phyloP scores from a whole-genome alignment of 2,329 filamentous ascomycete genomes.

The Trichophyton schoenleinii region DNA sequence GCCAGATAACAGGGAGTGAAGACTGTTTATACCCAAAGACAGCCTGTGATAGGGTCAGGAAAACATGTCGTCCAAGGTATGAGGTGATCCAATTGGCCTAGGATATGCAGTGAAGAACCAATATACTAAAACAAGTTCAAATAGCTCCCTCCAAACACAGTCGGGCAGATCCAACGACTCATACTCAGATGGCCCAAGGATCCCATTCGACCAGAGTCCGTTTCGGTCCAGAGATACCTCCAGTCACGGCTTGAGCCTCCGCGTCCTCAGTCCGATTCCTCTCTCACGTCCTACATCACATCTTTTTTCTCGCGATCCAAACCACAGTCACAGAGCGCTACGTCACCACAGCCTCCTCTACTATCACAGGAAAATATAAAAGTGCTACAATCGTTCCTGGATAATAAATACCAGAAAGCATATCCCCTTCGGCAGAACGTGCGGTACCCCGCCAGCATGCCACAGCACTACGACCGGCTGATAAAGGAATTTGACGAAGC shows the following conservation, averaged over 20 bases:
- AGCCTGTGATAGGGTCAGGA: neutral
- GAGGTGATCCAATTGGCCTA: neutral
- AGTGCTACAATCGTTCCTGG: constrained; percentile 48
- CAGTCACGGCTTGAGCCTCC: constrained; percentile 21
- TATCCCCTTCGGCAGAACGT: constrained; percentile 38
- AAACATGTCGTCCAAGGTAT: neutral
- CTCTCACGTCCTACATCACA: constrained; percentile 8
- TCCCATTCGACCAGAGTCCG: constrained; percentile 32
- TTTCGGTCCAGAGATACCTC: constrained; percentile 34
- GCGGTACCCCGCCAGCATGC: constrained; percentile 39
- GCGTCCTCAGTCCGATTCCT: constrained; percentile 6
- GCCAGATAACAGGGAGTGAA: neutral
- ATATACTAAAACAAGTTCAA: neutral
- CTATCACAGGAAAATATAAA: constrained; percentile 34
- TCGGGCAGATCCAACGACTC: constrained; percentile 30
- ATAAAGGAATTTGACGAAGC: constrained; percentile 42
- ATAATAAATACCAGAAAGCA: constrained; percentile 43
- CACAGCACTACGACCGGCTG: constrained; percentile 42
- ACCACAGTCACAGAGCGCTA: constrained; percentile 5
- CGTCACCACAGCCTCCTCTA: constrained; percentile 7
- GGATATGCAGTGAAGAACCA: neutral
- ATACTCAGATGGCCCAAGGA: constrained; percentile 35
- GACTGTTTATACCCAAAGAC: neutral
- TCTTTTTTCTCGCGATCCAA: constrained; percentile 8
- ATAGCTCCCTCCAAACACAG: constrained; percentile 20